Base-by-base conservation (phyloP, 805 yeast species). In the Candida verbasci region DNA sequence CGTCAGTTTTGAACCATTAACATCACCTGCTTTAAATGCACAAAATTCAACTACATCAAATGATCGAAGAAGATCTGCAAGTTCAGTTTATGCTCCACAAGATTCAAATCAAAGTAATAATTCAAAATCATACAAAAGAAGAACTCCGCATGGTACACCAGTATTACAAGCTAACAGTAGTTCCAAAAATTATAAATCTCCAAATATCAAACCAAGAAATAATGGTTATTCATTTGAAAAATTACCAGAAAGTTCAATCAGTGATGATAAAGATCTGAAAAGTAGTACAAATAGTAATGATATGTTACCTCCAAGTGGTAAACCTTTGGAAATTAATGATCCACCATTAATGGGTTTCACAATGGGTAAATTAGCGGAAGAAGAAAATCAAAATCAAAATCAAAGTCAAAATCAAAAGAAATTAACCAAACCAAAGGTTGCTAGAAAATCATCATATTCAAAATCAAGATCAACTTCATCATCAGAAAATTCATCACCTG, bases 21-120 rank as follows among this genome's bases (percentile, higher is more conserved):
- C 87, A 3, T 79, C 86, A 0, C 88, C 88, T 0, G 86, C 86
- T 3, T 54, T 81, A 39, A 74, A 68, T 41, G 84, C 76, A 39
- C 55, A 54, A 34, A 32, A 34, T 29, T 12, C 40, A 21, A 4
- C n/a, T 9, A 6, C 24, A n/a, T 20, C 24, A n/a, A 24, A 38
- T 23, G 58, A 51, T 31, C 52, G 53, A 39, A 50, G 70, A 29
- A 50, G 68, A 23, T 44, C 65, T 3, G 54, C 68, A n/a, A 53
- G 60, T 24, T 47, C 62, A 16, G 48, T 58, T 8, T 62, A 53
- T 43, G 64, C 51, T 2, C 49, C 61, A 3, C 46, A 48, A n/a
- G 60, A 55, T 16, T 59, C 56, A 22, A 48, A 50, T 21, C 31
- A 26, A 21, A 34, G 15, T 15, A 23, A 22, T 31, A 27, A 25